Conservation (phyloP, 106 monocot species). For the Ottelia alismoides region DNA sequence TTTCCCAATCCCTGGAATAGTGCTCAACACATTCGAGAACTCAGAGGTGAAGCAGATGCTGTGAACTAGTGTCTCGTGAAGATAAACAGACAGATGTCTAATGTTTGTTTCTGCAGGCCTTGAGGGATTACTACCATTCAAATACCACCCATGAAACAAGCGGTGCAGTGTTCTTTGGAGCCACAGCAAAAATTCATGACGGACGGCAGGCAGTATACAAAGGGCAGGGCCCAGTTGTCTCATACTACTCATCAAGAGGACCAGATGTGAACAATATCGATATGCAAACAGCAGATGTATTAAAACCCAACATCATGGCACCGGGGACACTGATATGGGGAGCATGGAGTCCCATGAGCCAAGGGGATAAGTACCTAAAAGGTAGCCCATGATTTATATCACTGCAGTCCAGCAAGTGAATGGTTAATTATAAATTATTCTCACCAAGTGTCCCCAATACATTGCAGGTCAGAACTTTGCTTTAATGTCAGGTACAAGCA, state of each 20-base stretch:
- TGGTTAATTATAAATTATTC: too few species aligned
- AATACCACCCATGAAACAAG: constrained; percentile 17
- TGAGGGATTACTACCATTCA: constrained; percentile 49
- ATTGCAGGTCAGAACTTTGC: constrained; percentile 50
- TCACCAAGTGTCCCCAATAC: too few species aligned
- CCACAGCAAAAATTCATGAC: constrained; percentile 35
- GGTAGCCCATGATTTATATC: too few species aligned
- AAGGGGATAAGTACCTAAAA: too few species aligned
- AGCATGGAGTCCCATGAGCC: constrained; percentile 55
- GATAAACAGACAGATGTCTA: neutral
- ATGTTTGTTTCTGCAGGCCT: constrained; percentile 11
- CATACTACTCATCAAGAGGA: constrained; percentile 57
- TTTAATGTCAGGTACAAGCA: constrained; percentile 58
- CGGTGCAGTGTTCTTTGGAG: constrained; percentile 29
- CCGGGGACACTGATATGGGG: constrained; percentile 64
- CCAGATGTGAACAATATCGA: constrained; percentile 49
- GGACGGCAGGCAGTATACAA: constrained; percentile 49
- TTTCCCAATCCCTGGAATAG: constrained; percentile 33
- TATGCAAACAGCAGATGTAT: constrained; percentile 48
- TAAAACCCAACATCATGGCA: constrained; percentile 69
- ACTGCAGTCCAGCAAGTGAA: too few species aligned
- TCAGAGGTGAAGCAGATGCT: constrained; percentile 31
- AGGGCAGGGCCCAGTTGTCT: constrained; percentile 31
- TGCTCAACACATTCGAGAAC: constrained; percentile 12
- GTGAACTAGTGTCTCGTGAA: neutral